Percentiles rank a stretch among this genome's conserved stretches.
Evolutionary conservation across 1,284 basidiomycete genomes (phyloP).

Genomic region (Austroboletus niveus): DNA sequence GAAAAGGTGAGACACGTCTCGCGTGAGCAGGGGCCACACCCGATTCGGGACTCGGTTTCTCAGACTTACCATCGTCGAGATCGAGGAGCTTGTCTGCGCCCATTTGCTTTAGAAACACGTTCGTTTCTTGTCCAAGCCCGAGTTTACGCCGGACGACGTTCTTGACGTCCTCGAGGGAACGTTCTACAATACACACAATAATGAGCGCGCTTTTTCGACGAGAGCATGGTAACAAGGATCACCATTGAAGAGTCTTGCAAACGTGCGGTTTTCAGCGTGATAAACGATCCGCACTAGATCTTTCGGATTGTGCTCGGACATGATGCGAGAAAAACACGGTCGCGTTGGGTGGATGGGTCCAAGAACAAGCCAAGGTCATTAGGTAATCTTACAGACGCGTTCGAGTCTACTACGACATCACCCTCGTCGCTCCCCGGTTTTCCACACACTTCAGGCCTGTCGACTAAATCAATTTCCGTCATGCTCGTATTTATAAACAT

Average conservation of each 20-base stretch:
- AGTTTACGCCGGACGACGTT: constrained; percentile 60
- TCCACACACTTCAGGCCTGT: no score
- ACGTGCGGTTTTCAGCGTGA: constrained; percentile 46
- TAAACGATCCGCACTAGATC: constrained; percentile 55
- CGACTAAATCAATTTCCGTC: no score
- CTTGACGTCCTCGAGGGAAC: constrained; percentile 55
- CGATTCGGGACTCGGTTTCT: no score
- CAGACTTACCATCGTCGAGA: constrained; percentile 64
- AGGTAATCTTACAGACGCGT: constrained; percentile 8
- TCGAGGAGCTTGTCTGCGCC: constrained; percentile 55
- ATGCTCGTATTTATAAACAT: no score
- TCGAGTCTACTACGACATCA: not conserved
- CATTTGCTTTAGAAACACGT: constrained; percentile 54
- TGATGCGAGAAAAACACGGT: constrained; percentile 2
- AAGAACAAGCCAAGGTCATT: constrained; percentile 25
- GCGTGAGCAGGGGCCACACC: no score
- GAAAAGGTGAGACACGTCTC: not conserved
- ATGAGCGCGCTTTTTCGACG: constrained; percentile 3
- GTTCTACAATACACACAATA: constrained; percentile 40
- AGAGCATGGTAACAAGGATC: constrained; percentile 1
- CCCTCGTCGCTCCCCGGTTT: no score
- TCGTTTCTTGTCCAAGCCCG: constrained; percentile 39
- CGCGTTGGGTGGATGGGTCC: no score
- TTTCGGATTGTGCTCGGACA: constrained; percentile 39
- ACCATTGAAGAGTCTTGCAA: constrained; percentile 70